phyloP scores from a whole-genome alignment of 2,329 filamentous ascomycete species.

The Aschersonia sp. region DNA sequence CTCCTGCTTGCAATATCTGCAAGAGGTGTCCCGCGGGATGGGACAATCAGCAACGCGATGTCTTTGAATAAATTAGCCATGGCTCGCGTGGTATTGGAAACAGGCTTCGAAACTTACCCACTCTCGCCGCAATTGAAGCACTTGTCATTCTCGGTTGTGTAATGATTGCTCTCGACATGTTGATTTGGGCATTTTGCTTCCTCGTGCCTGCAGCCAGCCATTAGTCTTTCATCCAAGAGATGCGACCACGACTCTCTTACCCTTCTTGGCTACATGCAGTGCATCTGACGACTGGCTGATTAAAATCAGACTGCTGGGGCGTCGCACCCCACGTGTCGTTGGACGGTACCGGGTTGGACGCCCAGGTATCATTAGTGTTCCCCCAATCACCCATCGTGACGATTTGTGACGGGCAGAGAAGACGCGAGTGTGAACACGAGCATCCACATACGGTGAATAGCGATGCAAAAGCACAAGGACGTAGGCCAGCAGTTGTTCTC shows the following conservation, averaged over 20 bases:
- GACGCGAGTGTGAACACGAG: not conserved
- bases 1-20: slow-evolving; percentile 31
- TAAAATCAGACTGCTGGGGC: not conserved
- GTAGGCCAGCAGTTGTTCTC: no score
- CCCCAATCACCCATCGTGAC: slow-evolving; percentile 3
- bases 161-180: not conserved
- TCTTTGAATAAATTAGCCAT: slow-evolving; percentile 7
- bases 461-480: no score
- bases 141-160: slow-evolving; percentile 10
- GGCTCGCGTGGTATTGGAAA: not conserved
- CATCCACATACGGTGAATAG: no score
- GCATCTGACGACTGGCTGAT: slow-evolving; percentile 1
- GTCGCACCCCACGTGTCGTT: slow-evolving; percentile 2
- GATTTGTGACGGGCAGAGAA: not conserved
- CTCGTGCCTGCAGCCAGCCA: slow-evolving; percentile 2
- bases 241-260: not conserved
- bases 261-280: slow-evolving; percentile 5
- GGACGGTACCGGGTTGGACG: not conserved
- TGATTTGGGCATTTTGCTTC: slow-evolving; percentile 4
- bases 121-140: slow-evolving; percentile 23
- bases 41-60: slow-evolving; percentile 21
- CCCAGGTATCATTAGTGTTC: not conserved
- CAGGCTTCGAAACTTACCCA: slow-evolving; percentile 12
- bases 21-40: slow-evolving; percentile 16
- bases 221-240: not conserved